Percentiles rank a stretch among this genome's conserved stretches.
Evolutionary conservation across 805 yeast genomes (phyloP).

Genomic region (Wickerhamomyces mucosus): DNA sequence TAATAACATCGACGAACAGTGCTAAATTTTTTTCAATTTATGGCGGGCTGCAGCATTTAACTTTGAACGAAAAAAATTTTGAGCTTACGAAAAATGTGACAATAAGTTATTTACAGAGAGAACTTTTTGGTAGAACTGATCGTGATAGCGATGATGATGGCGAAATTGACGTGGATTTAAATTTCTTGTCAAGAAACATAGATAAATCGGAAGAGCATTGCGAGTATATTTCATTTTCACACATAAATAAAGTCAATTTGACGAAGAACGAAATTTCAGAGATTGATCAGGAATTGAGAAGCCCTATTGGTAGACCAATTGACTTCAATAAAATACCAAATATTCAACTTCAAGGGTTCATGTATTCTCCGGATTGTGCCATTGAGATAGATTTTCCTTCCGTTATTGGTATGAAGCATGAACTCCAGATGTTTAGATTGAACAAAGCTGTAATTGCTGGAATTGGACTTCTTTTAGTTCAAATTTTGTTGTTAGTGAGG

Average conservation of each 20-base stretch:
- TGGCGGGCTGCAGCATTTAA: slow-evolving; percentile 47
- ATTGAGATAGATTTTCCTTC: slow-evolving; percentile 32
- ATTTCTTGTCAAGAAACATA: slow-evolving; percentile 15
- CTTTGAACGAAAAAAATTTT: slow-evolving; percentile 34
- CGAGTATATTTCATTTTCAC: slow-evolving; percentile 64
- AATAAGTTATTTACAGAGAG: slow-evolving; percentile 32
- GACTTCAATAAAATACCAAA: slow-evolving; percentile 40
- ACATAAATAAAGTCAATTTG: slow-evolving; percentile 51
- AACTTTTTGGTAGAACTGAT: slow-evolving; percentile 19
- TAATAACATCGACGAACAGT: slow-evolving; percentile 47
- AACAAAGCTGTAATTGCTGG: slow-evolving; percentile 13
- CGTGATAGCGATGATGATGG: not conserved
- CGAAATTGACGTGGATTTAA: slow-evolving; percentile 13
- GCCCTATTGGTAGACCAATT: slow-evolving; percentile 77
- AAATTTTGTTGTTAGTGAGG: slow-evolving; percentile 27
- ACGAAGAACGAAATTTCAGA: slow-evolving; percentile 41
- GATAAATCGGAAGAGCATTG: slow-evolving; percentile 38
- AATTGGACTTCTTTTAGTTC: slow-evolving; percentile 16
- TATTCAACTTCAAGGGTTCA: slow-evolving; percentile 44
- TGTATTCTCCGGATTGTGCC: slow-evolving; percentile 91
- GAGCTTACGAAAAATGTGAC: slow-evolving; percentile 36
- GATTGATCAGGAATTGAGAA: slow-evolving; percentile 62
- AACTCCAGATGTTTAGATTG: slow-evolving; percentile 25
- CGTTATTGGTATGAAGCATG: slow-evolving; percentile 48
- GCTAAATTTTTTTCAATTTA: slow-evolving; percentile 57